Percentiles rank a stretch among this genome's conserved stretches.
Evolutionary conservation across 176 grass and related monocot genomes (phyloP).

Genomic region (Ensete glaucum): DNA sequence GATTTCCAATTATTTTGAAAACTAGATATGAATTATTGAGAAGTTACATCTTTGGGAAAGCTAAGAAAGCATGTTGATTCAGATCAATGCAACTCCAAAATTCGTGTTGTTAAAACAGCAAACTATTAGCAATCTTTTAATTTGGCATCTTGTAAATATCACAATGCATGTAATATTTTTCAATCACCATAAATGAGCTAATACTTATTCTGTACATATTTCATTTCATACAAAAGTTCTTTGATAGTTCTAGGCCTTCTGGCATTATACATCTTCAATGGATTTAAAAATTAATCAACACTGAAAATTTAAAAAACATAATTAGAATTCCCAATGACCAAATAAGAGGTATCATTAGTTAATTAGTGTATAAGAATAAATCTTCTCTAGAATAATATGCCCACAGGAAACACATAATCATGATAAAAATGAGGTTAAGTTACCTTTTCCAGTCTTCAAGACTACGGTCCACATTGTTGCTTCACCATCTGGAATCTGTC

Average conservation of each 20-base stretch:
- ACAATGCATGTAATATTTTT: background rate
- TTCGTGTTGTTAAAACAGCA: background rate
- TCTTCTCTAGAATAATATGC: background rate
- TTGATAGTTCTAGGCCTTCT: background rate
- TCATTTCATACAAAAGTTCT: background rate
- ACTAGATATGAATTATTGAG: no score
- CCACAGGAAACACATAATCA: background rate
- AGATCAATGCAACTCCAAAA: background rate
- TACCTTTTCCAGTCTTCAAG: background rate
- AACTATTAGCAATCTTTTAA: background rate
- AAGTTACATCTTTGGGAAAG: no score
- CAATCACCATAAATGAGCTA: background rate
- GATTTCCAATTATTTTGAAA: background rate
- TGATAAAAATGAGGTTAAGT: background rate
- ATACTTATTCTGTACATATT: background rate
- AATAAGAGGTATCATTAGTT: no score
- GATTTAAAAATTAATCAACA: no score
- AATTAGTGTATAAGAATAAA: no score
- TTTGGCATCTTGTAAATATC: background rate
- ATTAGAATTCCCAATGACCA: no score
- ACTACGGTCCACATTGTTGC: background rate
- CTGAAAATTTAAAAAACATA: no score
- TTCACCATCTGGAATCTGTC: constrained; percentile 3
- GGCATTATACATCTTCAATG: no score
- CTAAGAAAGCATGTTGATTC: background rate